Base-by-base conservation (phyloP, 1,284 basidiomycete species). In the Cutaneotrichosporon cutaneum region DNA sequence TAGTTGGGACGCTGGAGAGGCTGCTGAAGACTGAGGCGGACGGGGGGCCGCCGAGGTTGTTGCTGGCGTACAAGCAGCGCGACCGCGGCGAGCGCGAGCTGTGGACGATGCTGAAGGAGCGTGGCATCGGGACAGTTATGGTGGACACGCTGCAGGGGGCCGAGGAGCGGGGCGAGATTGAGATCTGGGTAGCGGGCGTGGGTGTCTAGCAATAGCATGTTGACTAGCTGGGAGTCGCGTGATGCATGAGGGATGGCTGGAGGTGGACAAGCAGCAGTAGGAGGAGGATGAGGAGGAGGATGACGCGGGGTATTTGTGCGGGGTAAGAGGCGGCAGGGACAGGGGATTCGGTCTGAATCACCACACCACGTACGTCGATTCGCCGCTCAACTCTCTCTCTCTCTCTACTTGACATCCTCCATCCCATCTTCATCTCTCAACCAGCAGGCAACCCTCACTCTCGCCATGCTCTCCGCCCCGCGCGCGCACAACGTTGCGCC, bases 11-110 rank as follows among this genome's bases (percentile, higher is more conserved):
- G 4, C 66, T 80, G 2, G 60, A 60, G 18, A 39, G 65, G 2
- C 68, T 79, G 2, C 68, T 80, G 9, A 11, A 36, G 11, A 18
- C 54, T 3, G 8, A 32, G 9, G 32, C 14, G 42, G 16, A 16
- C n/a, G 45, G 22, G 0, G 4, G 48, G 5, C 13, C 18, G 48
- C 70, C 74, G 3, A 59, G 67, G 0, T 58, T 92, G 4, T 67
- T 93, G 4, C 74, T 94, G 42, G 90, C 88, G 3, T 93, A 92
- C 81, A 92, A 94, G 72, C 86, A 92, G 74, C 85, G 90, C 33
- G 88, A 94, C 71, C 70, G 81, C 0, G 84, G 84, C 0, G 92
- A 94, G 77, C 80, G 90, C 47, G 82, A 81, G 3, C 78, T 93
- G 26, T 93, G 90, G 90, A 77, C 80, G 8, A 82, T 86, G 80